These are phyloP conservation scores for Zangia roseola DNA, from an alignment of 768 basidiomycete genomes.

Conservation along the genomic window DNA sequence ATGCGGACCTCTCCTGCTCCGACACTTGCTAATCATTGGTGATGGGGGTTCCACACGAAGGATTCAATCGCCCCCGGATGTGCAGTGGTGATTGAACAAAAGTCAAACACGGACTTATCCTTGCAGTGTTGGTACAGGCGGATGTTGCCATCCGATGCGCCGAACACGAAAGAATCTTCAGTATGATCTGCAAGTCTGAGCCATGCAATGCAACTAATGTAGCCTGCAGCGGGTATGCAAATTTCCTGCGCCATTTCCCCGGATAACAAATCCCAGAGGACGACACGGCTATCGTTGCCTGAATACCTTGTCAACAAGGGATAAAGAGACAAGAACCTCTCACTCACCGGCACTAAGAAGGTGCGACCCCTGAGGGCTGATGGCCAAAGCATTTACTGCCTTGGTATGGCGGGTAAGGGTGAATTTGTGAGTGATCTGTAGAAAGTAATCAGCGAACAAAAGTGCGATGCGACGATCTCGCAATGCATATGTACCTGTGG, in stretches of 20 bases:
- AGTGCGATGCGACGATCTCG: too few relatives aligned
- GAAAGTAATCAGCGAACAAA: too few relatives aligned
- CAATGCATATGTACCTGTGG: too few relatives aligned
- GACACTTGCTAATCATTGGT: not conserved
- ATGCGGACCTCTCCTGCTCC: not conserved
- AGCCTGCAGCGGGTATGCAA: too few relatives aligned
- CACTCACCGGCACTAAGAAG: not conserved
- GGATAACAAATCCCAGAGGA: not conserved
- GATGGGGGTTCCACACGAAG: not conserved
- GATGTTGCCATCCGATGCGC: not conserved
- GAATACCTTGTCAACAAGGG: not conserved
- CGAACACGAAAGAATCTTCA: not conserved
- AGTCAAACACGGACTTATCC: not conserved
- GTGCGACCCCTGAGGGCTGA: not conserved
- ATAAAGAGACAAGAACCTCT: too few relatives aligned
- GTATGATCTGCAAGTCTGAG: not conserved
- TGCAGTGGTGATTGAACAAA: not conserved
- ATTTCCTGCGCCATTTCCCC: too few relatives aligned
- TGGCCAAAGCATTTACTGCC: not conserved
- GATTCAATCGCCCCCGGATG: not conserved
- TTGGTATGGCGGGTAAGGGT: not conserved
- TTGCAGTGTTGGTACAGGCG: not conserved
- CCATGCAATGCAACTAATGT: too few relatives aligned
- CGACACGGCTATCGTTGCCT: not conserved
- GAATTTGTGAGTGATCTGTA: not conserved